Base-by-base conservation (phyloP, 129 eudicot genomes). In the Tanacetum coccineum region DNA sequence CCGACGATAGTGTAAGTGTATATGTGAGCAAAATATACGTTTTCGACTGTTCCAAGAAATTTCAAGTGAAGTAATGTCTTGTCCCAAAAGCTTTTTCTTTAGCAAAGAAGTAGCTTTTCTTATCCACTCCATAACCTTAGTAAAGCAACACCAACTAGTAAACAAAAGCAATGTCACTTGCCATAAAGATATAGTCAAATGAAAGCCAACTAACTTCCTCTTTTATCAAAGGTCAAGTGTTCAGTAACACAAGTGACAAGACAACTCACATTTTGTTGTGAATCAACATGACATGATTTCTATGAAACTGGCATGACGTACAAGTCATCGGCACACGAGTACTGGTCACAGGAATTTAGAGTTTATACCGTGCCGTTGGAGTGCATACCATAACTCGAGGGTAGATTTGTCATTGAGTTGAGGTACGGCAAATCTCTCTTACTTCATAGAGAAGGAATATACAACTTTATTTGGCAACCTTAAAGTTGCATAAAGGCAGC, bases 391-490 rank as follows among this genome's bases (percentile, higher is more conserved):
- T 55, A 7, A 20, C 17, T 17, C 1, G 3, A 13, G 18, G 42
- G 9, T 57, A 57, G 2, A 39, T 21, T 17, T 59, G 48, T 17
- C 75, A 59, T 47, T 22, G 59, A 57, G 14, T 28, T 39, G 8
- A 21, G 19, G 36, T 40, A 40, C 62, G 19, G 39, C 64, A 39
- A 21, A 6, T 22, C 25, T 22, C 25, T 22, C 48, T 74, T 59
- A 67, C 79, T 67, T 59, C 54, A 61, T 40, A 67, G 44, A 67
- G 74, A 67, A 74, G 80, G 42, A 68, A 75, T 52, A 54, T 60
- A 58, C 15, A 67, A 66, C 48, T 59, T 53, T 59, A 66, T 39
- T 49, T 15, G 26, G 20, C 65, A 73, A 72, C 47, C 42, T 52
- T 66, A 48, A 17, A 49, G 79, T 60, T 74, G 79, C 62, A 57